A percentile compares a stretch with the other conserved stretches of the same genome.
These are phyloP conservation scores for Fusarium euwallaceae DNA, from an alignment of 2,329 filamentous ascomycete genomes.

Conservation along the genomic window DNA sequence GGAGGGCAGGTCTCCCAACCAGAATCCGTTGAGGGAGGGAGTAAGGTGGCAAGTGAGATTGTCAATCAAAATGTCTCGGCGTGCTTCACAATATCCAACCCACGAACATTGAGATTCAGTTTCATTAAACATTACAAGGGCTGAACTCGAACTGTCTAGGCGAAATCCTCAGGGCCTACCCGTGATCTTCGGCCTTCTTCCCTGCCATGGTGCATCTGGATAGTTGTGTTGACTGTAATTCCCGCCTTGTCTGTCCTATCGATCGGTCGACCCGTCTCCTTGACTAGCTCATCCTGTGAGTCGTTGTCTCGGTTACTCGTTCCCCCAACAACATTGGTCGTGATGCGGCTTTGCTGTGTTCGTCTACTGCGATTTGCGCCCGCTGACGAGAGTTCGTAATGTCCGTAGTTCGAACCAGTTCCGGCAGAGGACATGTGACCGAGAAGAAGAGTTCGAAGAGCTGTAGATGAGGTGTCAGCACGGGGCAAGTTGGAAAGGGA, in stretches of 20 bases:
- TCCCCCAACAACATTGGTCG: slow-evolving; percentile 41
- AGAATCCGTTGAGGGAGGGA: neutral
- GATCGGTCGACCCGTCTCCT: slow-evolving; percentile 3
- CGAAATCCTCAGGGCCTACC: slow-evolving; percentile 16
- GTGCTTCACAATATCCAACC: neutral
- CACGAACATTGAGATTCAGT: neutral
- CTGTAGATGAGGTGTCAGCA: slow-evolving; percentile 4
- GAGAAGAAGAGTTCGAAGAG: slow-evolving; percentile 37
- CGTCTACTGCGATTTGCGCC: slow-evolving; percentile 35
- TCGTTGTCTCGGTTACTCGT: slow-evolving; percentile 38
- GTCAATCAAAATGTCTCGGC: neutral
- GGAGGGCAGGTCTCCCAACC: no score
- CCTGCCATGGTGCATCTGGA: slow-evolving; percentile 30
- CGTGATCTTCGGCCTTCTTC: slow-evolving; percentile 18
- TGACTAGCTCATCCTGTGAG: slow-evolving; percentile 42
- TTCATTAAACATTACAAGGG: neutral
- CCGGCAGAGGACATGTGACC: slow-evolving; percentile 37
- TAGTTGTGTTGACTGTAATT: slow-evolving; percentile 39
- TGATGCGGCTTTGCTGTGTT: slow-evolving; percentile 37
- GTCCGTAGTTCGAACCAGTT: slow-evolving; percentile 38
- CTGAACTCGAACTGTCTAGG: neutral
- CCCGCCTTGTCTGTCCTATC: slow-evolving; percentile 23
- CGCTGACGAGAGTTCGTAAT: slow-evolving; percentile 39
- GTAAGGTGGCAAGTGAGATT: neutral
- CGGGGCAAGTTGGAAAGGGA: no score